Evolutionary conservation across 257 asterid species (phyloP).

Genomic region (Solanum piurae): DNA sequence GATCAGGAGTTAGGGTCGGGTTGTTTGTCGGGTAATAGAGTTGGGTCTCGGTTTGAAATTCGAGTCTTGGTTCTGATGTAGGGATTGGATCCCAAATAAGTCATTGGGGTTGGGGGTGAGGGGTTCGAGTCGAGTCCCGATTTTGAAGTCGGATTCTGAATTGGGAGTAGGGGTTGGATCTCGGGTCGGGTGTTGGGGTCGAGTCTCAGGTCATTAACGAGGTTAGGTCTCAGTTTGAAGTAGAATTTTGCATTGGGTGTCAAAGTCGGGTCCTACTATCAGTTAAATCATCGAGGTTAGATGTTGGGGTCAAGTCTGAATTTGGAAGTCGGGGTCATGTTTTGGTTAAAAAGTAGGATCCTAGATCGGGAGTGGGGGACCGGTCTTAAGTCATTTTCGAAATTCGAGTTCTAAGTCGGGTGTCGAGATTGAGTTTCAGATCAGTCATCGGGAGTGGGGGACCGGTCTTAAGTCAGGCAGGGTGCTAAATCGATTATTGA

Average conservation of each 20-base stretch:
- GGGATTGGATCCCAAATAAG: background rate
- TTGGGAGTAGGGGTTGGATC: background rate
- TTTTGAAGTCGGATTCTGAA: background rate
- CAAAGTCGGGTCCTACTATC: background rate
- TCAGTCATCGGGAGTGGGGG: background rate
- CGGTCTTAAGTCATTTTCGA: background rate
- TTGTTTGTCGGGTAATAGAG: background rate
- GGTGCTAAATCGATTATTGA: background rate
- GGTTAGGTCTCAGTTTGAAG: background rate
- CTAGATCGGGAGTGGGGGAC: background rate
- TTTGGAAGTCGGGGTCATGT: background rate
- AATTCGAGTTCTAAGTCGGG: background rate
- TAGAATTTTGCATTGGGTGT: background rate
- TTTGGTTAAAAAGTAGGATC: background rate
- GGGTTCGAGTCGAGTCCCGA: background rate
- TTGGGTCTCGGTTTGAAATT: background rate
- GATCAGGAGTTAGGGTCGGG: background rate
- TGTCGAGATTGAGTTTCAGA: background rate
- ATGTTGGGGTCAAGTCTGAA: background rate
- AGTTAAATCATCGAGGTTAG: background rate
- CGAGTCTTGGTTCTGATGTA: background rate
- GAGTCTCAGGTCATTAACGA: background rate
- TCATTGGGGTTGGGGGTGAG: background rate
- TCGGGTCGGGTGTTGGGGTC: background rate
- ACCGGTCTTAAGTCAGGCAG: too few species aligned